phyloP scores from a whole-genome alignment of 2,329 filamentous ascomycete genomes.

The Colletotrichum spaethianum region DNA sequence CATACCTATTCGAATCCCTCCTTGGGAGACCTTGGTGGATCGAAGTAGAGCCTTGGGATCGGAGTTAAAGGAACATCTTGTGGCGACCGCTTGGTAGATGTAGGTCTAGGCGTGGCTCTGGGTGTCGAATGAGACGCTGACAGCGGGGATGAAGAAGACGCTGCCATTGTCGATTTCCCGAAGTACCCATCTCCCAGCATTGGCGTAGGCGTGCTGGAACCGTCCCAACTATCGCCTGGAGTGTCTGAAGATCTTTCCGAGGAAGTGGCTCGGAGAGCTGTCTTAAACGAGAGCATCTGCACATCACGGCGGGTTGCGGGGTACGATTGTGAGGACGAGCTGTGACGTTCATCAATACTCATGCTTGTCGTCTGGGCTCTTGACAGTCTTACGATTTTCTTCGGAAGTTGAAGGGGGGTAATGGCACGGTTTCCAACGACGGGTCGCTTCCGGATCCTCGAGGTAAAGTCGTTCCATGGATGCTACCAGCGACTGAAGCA shows the following conservation, averaged over 20 bases:
- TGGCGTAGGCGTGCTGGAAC: slow-evolving; percentile 38
- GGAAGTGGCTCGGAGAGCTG: slow-evolving; percentile 33
- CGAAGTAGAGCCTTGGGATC: slow-evolving; percentile 48
- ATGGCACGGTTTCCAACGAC: neutral
- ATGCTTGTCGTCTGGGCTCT: neutral
- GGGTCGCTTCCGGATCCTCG: slow-evolving; percentile 19
- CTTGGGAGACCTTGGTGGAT: slow-evolving; percentile 69
- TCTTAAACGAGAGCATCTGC: slow-evolving; percentile 38
- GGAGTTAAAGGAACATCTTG: neutral
- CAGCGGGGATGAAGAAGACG: neutral
- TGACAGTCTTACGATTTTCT: slow-evolving; percentile 17
- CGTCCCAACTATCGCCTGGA: slow-evolving; percentile 38
- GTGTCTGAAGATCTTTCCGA: slow-evolving; percentile 11
- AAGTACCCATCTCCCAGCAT: slow-evolving; percentile 30
- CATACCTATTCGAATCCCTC: slow-evolving; percentile 74
- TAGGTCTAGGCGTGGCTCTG: neutral
- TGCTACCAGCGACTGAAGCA: neutral
- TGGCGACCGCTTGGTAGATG: neutral
- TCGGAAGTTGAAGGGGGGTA: neutral
- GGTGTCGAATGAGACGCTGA: neutral
- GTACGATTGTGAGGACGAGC: slow-evolving; percentile 19
- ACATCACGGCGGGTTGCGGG: slow-evolving; percentile 1
- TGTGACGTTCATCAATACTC: neutral
- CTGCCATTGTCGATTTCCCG: neutral
- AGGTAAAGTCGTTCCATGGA: neutral